A percentile compares a stretch with the other conserved stretches of the same genome.
phyloP scores from a whole-genome alignment of 345 rosid species.

The Toxicodendron radicans region DNA sequence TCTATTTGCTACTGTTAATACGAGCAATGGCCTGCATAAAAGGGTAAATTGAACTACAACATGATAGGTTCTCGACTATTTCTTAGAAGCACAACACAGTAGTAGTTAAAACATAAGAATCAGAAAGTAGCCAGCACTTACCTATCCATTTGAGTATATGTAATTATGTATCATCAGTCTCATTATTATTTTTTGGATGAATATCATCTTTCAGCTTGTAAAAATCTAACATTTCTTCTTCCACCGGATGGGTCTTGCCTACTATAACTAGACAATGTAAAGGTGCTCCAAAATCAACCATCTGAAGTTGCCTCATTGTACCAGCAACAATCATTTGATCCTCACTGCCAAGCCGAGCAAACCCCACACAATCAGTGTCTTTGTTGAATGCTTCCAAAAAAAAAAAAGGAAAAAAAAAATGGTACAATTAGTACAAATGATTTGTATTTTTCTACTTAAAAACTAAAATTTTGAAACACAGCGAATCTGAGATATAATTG shows the following conservation, averaged over 20 bases:
- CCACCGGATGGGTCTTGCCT: slow-evolving; percentile 77
- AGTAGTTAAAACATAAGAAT: neutral
- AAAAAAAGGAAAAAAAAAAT: neutral
- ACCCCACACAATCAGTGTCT: slow-evolving; percentile 70
- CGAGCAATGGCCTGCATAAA: neutral
- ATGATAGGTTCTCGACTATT: neutral
- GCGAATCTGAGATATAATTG: neutral
- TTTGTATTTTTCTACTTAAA: neutral
- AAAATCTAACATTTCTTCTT: slow-evolving; percentile 86
- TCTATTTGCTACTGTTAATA: neutral
- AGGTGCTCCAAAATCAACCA: slow-evolving; percentile 77
- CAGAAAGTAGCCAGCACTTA: neutral
- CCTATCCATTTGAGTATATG: neutral
- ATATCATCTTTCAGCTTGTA: slow-evolving; percentile 40
- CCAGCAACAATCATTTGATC: slow-evolving; percentile 82
- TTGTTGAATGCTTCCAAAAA: slow-evolving; percentile 52
- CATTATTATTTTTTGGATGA: slow-evolving; percentile 3
- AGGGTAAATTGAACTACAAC: neutral
- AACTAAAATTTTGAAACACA: neutral
- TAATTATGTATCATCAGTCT: slow-evolving; percentile 9
- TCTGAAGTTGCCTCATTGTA: slow-evolving; percentile 62
- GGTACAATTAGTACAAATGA: neutral
- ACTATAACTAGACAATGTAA: slow-evolving; percentile 83
- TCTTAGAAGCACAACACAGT: neutral
- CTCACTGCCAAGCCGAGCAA: slow-evolving; percentile 82